Evolutionary conservation across 2,329 filamentous ascomycete genomes (phyloP), one percentile per base, ranked within the genome.

Genomic region (Xylaria sp.): DNA sequence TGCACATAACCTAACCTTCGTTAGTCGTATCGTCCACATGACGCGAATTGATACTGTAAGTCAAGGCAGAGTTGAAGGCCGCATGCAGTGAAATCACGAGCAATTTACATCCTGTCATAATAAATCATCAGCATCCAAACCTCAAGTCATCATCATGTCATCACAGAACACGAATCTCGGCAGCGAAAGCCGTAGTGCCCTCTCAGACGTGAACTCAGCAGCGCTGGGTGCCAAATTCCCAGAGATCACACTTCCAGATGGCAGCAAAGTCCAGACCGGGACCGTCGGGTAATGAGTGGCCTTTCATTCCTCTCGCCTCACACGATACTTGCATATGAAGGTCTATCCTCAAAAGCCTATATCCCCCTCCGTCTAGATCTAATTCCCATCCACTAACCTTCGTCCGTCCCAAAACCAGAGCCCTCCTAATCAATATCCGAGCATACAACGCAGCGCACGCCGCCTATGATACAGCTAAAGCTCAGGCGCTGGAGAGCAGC

Each of bases 191-290:
- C 19, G 8, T 11, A 27, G 36, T 30, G 30, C 61, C 14, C 72
- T 77, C 17, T 72, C 74, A 4, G 68, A 73, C 36, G 51, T 76
- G 19, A 76, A 77, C 64, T 78, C 76, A 4, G 64, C 72, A 9
- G 73, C 72, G 0, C 21, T 76, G 2, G 74, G 76, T 30, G 72
- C 64, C 36, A 69, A 72, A 19, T 74, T 78, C 62, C 75, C 75
- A 5, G 73, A 76, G 53, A 72, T 77, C 50, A 74, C 73, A 8
- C 64, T 78, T 17, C 69, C 73, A 19, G 72, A 76, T 56, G 75
- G 75, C 24, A 75, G 65, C 48, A 72, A 71, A 53, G 75, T 77
- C 34, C 75, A 77, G 51, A 77, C 75, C 1, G 75, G 75, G 19
- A 78, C 76, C 0, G 70, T 76, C 8, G 75, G 74, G 75, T 76